Conservation (phyloP, 2,329 filamentous ascomycete genomes). For the Scytalidium sp. region DNA sequence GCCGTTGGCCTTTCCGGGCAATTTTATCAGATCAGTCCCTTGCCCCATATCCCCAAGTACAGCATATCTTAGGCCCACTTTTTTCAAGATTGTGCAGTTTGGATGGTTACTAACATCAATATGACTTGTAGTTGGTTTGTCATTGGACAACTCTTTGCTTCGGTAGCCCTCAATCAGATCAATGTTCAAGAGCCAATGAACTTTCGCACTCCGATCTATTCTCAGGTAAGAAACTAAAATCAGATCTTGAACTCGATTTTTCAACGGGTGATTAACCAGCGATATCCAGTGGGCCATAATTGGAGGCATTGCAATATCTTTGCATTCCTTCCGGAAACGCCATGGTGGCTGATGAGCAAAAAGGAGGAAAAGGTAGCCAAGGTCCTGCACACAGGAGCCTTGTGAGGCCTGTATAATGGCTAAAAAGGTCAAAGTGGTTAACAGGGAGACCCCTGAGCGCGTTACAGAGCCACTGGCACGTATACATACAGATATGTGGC, state of each 20-base stretch:
- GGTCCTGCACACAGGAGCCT: conserved; percentile 9
- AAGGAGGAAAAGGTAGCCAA: conserved; percentile 24
- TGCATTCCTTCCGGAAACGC: conserved; percentile 35
- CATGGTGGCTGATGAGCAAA: conserved; percentile 35
- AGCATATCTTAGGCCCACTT: too few relatives aligned
- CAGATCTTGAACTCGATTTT: too few relatives aligned
- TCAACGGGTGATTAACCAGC: too few relatives aligned
- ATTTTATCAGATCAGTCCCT: too few relatives aligned
- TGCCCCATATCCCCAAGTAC: too few relatives aligned
- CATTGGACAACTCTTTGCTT: conserved; percentile 39
- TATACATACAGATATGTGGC: too few relatives aligned
- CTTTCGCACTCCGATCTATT: conserved; percentile 39
- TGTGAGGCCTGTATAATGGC: too few relatives aligned
- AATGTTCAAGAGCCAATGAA: conserved; percentile 27
- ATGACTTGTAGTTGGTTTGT: conserved; percentile 34
- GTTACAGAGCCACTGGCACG: too few relatives aligned
- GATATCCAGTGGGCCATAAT: conserved; percentile 39
- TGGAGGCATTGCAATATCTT: conserved; percentile 38
- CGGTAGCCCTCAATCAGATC: conserved; percentile 36
- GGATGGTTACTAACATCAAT: background rate
- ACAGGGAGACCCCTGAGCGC: too few relatives aligned
- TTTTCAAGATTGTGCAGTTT: too few relatives aligned
- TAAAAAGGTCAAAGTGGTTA: too few relatives aligned
- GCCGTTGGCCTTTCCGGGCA: too few relatives aligned
- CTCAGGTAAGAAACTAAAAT: conserved; percentile 27